These are phyloP conservation scores for Hymenoscyphus infarciens DNA, from an alignment of 2,329 filamentous ascomycete genomes.

Conservation along the genomic window DNA sequence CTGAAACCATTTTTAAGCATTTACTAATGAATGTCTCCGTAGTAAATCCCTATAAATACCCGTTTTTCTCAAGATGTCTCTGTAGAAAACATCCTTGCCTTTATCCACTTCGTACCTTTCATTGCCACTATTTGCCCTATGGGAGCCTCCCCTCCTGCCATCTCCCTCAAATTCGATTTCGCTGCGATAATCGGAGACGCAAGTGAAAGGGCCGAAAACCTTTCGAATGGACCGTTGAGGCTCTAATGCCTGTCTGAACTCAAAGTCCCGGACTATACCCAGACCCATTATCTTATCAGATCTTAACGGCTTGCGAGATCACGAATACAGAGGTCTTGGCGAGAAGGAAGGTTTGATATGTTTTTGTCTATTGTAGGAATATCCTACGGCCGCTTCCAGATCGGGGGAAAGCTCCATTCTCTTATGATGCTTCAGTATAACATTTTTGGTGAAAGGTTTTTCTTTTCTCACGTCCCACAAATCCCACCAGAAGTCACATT, in stretches of 20 bases:
- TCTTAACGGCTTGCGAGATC: background rate
- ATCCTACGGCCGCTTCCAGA: no score
- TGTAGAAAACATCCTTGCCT: background rate
- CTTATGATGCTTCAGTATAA: no score
- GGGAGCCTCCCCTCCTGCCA: background rate
- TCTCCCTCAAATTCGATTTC: background rate
- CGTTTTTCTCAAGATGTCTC: background rate
- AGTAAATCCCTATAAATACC: background rate
- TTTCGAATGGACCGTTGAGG: background rate
- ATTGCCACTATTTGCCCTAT: no score
- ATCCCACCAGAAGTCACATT: no score
- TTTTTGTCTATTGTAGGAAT: background rate
- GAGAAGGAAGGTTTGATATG: background rate
- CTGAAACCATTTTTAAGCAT: background rate
- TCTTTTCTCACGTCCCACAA: no score
- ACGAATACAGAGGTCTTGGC: background rate
- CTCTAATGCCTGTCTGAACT: background rate
- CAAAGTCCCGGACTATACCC: background rate
- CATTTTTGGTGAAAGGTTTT: no score
- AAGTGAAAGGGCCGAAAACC: background rate
- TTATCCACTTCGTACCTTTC: background rate
- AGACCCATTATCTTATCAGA: background rate
- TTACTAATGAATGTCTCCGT: background rate
- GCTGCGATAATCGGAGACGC: background rate
- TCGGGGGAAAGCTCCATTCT: no score